A percentile compares a stretch with the other conserved stretches of the same genome.
These are phyloP conservation scores for Margaritispora aquatica DNA, from an alignment of 495 filamentous ascomycete genomes.

Conservation along the genomic window DNA sequence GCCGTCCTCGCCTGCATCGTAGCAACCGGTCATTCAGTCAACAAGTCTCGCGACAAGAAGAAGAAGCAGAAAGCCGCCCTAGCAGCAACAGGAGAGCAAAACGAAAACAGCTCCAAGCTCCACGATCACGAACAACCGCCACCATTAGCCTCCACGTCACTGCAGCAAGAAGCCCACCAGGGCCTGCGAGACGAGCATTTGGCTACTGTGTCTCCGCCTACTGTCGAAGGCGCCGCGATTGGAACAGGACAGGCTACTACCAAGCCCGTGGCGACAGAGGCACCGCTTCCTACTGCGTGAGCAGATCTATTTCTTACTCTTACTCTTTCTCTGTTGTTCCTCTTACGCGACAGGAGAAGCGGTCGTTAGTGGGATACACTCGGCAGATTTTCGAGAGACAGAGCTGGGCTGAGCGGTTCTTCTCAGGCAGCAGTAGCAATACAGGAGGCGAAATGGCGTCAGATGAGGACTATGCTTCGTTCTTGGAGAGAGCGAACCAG, in stretches of 20 bases:
- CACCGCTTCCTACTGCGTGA: slow-evolving; percentile 13
- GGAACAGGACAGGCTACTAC: not conserved
- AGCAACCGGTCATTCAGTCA: not conserved
- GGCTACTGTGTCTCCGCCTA: slow-evolving; percentile 3
- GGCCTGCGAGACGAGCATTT: slow-evolving; percentile 15
- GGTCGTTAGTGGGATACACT: too few species aligned
- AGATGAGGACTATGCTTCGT: slow-evolving; percentile 74
- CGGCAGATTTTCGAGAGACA: too few species aligned
- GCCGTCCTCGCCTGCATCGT: slow-evolving; percentile 12
- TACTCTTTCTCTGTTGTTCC: too few species aligned
- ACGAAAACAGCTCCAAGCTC: not conserved
- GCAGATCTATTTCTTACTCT: too few species aligned
- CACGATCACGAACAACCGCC: not conserved
- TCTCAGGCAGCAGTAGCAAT: slow-evolving; percentile 1
- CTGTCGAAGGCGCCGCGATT: not conserved
- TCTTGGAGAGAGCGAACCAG: slow-evolving; percentile 78
- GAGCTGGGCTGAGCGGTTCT: slow-evolving; percentile 1
- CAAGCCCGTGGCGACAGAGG: not conserved
- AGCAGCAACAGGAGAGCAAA: not conserved
- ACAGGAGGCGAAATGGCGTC: slow-evolving; percentile 50
- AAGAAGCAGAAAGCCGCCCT: not conserved
- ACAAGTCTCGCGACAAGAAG: slow-evolving; percentile 13
- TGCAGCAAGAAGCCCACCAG: not conserved
- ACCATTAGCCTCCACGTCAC: slow-evolving; percentile 11
- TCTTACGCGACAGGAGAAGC: too few species aligned